Base-by-base conservation (phyloP, 352 stramenopile species). In the Globisporangium okanoganense region DNA sequence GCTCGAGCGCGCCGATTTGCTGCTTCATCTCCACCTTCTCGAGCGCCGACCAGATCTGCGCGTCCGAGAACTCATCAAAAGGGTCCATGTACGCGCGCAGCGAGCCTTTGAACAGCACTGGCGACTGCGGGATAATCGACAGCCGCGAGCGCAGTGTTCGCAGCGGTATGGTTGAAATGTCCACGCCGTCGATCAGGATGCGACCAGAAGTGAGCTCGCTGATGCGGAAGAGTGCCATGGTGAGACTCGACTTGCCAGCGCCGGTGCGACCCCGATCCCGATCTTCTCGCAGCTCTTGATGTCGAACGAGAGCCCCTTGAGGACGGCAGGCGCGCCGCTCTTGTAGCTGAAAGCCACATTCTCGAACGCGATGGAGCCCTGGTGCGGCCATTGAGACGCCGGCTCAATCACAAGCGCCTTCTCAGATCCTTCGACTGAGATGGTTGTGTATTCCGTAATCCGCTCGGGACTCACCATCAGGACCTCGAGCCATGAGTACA, bases 141-240 rank as follows among this genome's bases (percentile, higher is more conserved):
- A 29, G 78, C 56, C 29, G 76, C 20, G 24, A 12, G 4, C 90
- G 76, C 12, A 97, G 71, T 47, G 87, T 73, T 16, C 70, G 64
- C 22, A 98, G 68, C 18, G 77, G 70, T 1, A 98, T 57, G 27
- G 54, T 81, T 2, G 61, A 59, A 10, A 97, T 54, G 65, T 97
- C 64, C 9, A 96, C 63, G 8, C 88, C 89, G 68, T 97, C 24
- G 69, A 86, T 2, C 44, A 56, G 0, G 70, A 76, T 14, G 81
- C 66, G 4, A 87, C 88, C 58, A 99, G 88, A 0, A 20, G 76
- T 16, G 31, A 97, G 56, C 59, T 96, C 85, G 0, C 88, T 78
- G 45, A 98, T 75, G 18, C 96, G 88, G 69, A 98, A 97, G 14
- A 99, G 72, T 25, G 92, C 90, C 54, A 92, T 81, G 13, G 88